Evolutionary conservation across 2,329 filamentous ascomycete genomes (phyloP).

Genomic region (Cordyceps fumosorosea): DNA sequence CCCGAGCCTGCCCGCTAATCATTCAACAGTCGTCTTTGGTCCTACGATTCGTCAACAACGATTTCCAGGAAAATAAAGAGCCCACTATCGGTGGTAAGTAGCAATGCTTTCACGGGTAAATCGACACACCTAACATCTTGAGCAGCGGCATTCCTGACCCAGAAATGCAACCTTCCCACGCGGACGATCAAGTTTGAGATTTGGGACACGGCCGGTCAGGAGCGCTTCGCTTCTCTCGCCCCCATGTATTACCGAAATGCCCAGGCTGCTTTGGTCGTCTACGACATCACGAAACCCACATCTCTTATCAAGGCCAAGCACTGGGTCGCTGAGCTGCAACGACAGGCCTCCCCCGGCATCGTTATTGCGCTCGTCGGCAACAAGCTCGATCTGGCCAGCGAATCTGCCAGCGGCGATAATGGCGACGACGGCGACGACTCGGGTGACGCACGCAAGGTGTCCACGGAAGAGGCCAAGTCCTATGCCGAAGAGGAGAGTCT

Average conservation of each 20-base stretch:
- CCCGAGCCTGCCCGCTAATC: conserved; percentile 14
- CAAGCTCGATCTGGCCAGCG: conserved; percentile 82
- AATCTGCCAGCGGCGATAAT: conserved; percentile 42
- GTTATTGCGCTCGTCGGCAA: conserved; percentile 97
- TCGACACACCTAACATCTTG: not conserved
- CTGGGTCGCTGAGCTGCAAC: conserved; percentile 96
- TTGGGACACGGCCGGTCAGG: conserved; percentile 97
- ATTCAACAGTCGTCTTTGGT: conserved; percentile 79
- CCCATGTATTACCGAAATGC: conserved; percentile 99
- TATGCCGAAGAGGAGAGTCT: conserved; percentile 94
- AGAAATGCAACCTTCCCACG: conserved; percentile 94
- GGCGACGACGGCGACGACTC: conserved; percentile 54
- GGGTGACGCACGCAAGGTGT: conserved; percentile 77
- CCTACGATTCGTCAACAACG: conserved; percentile 97
- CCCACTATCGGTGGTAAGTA: conserved; percentile 90
- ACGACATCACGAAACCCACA: conserved; percentile 95
- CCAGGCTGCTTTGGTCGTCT: conserved; percentile 93
- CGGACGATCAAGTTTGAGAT: conserved; percentile 93
- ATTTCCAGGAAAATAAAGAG: conserved; percentile 99
- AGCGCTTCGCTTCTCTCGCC: conserved; percentile 91
- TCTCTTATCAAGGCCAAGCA: conserved; percentile 96
- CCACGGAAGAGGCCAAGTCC: conserved; percentile 81
- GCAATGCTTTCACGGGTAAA: not conserved
- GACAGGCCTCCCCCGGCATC: conserved; percentile 91
- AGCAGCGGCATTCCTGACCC: conserved; percentile 89